Evolutionary conservation across 2,329 filamentous ascomycete genomes (phyloP).

Genomic region (Paecilomyces formosus): DNA sequence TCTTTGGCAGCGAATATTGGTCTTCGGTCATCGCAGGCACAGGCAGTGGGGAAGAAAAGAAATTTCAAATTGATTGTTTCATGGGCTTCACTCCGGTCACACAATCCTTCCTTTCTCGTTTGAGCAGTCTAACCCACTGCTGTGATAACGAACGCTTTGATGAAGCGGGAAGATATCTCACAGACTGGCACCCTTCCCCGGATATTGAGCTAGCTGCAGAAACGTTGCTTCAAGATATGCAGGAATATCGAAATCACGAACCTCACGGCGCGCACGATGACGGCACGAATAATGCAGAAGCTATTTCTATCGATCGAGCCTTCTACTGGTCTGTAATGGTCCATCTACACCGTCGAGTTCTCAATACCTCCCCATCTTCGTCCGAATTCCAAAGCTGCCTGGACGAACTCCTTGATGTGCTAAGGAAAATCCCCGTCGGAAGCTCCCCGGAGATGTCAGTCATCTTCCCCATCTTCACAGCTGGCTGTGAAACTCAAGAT

Average conservation of each 20-base stretch:
- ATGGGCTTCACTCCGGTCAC: slow-evolving; percentile 70
- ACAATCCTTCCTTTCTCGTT: slow-evolving; percentile 61
- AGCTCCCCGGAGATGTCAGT: slow-evolving; percentile 67
- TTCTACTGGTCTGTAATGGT: slow-evolving; percentile 74
- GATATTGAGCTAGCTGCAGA: slow-evolving; percentile 51
- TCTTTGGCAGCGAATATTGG: slow-evolving; percentile 45
- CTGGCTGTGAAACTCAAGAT: slow-evolving; percentile 64
- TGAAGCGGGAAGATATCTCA: slow-evolving; percentile 41
- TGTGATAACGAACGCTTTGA: slow-evolving; percentile 62
- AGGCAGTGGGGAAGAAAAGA: slow-evolving; percentile 50
- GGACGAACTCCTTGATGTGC: slow-evolving; percentile 53
- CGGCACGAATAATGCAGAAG: slow-evolving; percentile 36
- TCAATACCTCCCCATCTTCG: slow-evolving; percentile 53
- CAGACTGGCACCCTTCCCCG: slow-evolving; percentile 52
- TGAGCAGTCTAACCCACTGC: slow-evolving; percentile 62
- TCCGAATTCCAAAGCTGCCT: slow-evolving; percentile 57
- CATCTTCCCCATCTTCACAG: slow-evolving; percentile 75
- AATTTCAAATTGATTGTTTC: slow-evolving; percentile 69
- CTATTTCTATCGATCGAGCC: slow-evolving; percentile 63
- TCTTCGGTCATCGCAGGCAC: slow-evolving; percentile 39
- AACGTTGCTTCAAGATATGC: slow-evolving; percentile 54
- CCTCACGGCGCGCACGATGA: slow-evolving; percentile 33
- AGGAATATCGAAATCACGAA: slow-evolving; percentile 43
- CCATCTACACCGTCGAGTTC: slow-evolving; percentile 66
- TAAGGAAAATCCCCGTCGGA: slow-evolving; percentile 56